Evolutionary conservation across 176 grass and related monocot species (phyloP).

Genomic region (Areca catechu): DNA sequence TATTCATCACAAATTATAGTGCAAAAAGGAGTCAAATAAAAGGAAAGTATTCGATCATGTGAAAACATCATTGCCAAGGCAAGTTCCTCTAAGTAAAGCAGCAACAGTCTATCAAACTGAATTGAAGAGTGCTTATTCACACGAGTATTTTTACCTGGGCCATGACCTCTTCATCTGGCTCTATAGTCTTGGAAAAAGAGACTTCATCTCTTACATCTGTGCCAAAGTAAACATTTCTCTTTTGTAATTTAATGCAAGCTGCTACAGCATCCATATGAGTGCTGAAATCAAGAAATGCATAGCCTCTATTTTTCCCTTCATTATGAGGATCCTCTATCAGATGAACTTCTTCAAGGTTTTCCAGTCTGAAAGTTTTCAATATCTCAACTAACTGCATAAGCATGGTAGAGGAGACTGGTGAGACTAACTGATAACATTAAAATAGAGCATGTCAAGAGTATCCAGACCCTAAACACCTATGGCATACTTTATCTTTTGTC

Average conservation of each 20-base stretch:
- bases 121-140: too few relatives aligned
- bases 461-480: too few relatives aligned
- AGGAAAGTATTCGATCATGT: too few relatives aligned
- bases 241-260: slow-evolving; percentile 56
- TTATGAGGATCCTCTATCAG: slow-evolving; percentile 62
- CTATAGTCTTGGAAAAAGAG: slow-evolving; percentile 63
- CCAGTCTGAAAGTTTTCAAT: slow-evolving; percentile 44
- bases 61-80: too few relatives aligned
- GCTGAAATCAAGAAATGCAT: slow-evolving; percentile 71
- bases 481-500: slow-evolving; percentile 42
- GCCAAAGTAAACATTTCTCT: slow-evolving; percentile 53
- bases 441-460: too few relatives aligned
- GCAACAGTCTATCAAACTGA: too few relatives aligned
- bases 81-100: too few relatives aligned
- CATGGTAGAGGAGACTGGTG: not conserved
- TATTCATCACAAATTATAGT: not conserved
- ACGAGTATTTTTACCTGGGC: slow-evolving; percentile 32
- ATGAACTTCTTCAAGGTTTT: slow-evolving; percentile 67
- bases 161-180: slow-evolving; percentile 50
- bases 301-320: slow-evolving; percentile 70
- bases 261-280: slow-evolving; percentile 51
- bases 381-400: slow-evolving; percentile 50
- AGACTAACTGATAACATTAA: too few relatives aligned
- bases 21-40: too few relatives aligned
- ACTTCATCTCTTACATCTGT: slow-evolving; percentile 61